Conservation (phyloP, 2,329 filamentous ascomycete species). For the Fusarium luffae region DNA sequence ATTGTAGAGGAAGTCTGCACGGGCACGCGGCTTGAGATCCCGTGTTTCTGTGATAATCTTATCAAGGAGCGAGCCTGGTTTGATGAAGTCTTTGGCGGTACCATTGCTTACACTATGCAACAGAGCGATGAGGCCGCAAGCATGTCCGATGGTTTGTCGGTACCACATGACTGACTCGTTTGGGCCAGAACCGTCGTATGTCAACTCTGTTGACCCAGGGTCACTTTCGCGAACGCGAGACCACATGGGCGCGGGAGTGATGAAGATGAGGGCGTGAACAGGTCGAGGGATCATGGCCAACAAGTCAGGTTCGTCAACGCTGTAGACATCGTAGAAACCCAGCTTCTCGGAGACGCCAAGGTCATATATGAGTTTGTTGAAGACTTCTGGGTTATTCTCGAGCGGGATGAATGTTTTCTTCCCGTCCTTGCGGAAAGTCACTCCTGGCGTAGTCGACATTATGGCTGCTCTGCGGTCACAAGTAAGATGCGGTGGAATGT, state of each 20-base stretch:
- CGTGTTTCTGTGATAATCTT: conserved; percentile 71
- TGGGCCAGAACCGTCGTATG: conserved; percentile 49
- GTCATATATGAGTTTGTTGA: conserved; percentile 76
- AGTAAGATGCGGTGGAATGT: neutral
- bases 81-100: conserved; percentile 65
- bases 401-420: conserved; percentile 55
- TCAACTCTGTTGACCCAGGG: conserved; percentile 40
- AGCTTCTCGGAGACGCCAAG: conserved; percentile 76
- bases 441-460: conserved; percentile 31
- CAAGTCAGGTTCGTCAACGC: conserved; percentile 80
- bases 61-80: conserved; percentile 64
- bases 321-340: conserved; percentile 84
- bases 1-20: conserved; percentile 78
- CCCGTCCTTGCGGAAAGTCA: conserved; percentile 29
- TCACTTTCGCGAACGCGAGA: conserved; percentile 54
- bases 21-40: conserved; percentile 66
- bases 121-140: conserved; percentile 82
- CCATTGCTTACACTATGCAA: conserved; percentile 81
- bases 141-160: conserved; percentile 84
- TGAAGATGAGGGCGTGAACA: conserved; percentile 80
- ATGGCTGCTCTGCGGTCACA: neutral
- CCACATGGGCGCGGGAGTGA: conserved; percentile 72
- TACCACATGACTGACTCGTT: conserved; percentile 82
- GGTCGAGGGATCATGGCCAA: conserved; percentile 78
- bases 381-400: conserved; percentile 79